phyloP scores from a whole-genome alignment of 306 rosid species.

The Quercus variabilis region DNA sequence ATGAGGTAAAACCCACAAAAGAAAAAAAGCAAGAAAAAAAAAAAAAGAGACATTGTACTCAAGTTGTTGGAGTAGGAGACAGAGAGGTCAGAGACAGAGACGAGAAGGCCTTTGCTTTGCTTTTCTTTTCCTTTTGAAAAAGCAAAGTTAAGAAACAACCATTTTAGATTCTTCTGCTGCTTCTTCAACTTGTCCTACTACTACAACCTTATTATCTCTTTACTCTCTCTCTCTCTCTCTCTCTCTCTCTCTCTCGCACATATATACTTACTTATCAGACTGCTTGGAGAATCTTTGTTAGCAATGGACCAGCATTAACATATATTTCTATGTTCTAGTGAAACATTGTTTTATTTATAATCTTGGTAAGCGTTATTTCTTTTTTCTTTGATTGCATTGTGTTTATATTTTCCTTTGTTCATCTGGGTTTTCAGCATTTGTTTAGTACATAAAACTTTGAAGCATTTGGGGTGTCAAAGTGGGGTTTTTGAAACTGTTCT shows the following conservation, averaged over 20 bases:
- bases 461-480: background rate
- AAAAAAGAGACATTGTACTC: constrained; percentile 18
- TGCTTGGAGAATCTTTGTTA: constrained; percentile 1
- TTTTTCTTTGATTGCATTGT: constrained; percentile 30
- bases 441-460: constrained; percentile 30
- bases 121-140: constrained; percentile 41
- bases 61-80: constrained; percentile 59
- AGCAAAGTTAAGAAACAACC: constrained; percentile 35
- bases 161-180: constrained; percentile 58
- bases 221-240: constrained; percentile 11
- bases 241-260: constrained; percentile 6
- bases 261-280: background rate
- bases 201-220: background rate
- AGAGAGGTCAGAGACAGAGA: constrained; percentile 44
- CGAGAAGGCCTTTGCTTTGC: background rate
- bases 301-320: constrained; percentile 30
- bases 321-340: constrained; percentile 26
- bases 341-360: constrained; percentile 15
- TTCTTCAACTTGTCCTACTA: constrained; percentile 7
- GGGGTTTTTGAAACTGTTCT: constrained; percentile 7
- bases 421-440: constrained; percentile 27
- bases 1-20: background rate
- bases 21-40: background rate
- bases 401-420: background rate
- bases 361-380: constrained; percentile 28